Base-by-base conservation (phyloP, 1,284 basidiomycete genomes). In the Rhodotorula sp. region DNA sequence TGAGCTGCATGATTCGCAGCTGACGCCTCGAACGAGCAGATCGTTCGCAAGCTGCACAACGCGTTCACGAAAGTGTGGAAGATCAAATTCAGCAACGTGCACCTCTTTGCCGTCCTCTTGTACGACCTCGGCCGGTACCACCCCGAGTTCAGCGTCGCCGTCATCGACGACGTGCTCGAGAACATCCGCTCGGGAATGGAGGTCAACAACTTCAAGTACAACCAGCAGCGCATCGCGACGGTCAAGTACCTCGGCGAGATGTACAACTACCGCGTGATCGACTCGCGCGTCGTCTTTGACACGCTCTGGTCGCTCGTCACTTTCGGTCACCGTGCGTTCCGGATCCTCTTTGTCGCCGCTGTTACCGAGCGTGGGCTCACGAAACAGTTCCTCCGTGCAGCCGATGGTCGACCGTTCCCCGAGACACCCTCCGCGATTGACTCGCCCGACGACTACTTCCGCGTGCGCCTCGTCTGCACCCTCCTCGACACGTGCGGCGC, bases 51-150 rank as follows among this genome's bases (percentile, higher is more conserved):
- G 65, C 78, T 87, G 17, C 80, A 91, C 82, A 91, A 91, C 78
- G 87, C 91, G 42, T 98, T 99, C 82, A 93, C 91, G 8, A 96
- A 96, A 78, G 90, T 95, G 2, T 97, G 96, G 94, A 96, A 97
- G 80, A 87, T 97, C 82, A 96, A 93, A 79, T 98, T 90, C 80
- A 86, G 90, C 71, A 94, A 92, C 80, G 88, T 99, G 74, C 88
- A 90, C 68, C 85, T 97, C n/a, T 85, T 98, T 50, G 95, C 97
- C 3, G 94, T 96, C 85, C 84, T 99, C 67, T 89, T 94, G 3
- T 93, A 93, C 79, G 96, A 98, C 79, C 84, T 99, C 61, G 92
- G 95, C 79, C 86, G 92, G 25, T 97, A 95, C 81, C 93, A 94
- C 78, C 89, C 92, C 14, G 89, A 90, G 9, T 99, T 99, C 81